Conservation (phyloP, 345 rosid genomes). For the Eucalyptus caleyi region DNA sequence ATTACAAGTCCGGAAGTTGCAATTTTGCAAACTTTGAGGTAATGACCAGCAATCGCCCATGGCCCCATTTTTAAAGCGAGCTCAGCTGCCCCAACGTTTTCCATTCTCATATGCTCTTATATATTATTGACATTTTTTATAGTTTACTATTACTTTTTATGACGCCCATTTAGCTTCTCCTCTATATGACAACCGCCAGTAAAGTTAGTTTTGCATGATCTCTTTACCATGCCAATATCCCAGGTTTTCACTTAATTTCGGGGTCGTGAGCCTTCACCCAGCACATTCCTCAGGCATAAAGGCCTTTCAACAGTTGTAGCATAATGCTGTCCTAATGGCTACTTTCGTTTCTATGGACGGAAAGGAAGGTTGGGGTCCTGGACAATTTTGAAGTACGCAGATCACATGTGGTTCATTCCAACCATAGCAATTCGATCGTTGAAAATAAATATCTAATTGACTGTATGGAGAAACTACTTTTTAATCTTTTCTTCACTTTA, state of each 20-base stretch:
- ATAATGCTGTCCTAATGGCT: neutral
- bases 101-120: neutral
- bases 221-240: neutral
- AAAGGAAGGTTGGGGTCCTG: neutral
- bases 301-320: constrained; percentile 45
- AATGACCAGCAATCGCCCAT: too few species aligned
- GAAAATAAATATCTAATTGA: neutral
- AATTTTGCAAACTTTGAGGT: neutral
- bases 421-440: neutral
- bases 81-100: neutral
- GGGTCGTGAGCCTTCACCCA: constrained; percentile 86
- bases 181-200: neutral
- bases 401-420: neutral
- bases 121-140: too few species aligned
- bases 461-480: too few species aligned
- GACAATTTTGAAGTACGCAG: too few species aligned
- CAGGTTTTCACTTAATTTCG: constrained; percentile 82
- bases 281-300: constrained; percentile 72
- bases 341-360: neutral
- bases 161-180: neutral
- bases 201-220: neutral
- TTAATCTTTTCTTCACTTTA: too few species aligned
- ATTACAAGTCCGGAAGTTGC: constrained; percentile 15
- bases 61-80: neutral
- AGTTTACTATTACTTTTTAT: too few species aligned